A percentile compares a stretch with the other conserved stretches of the same genome.
Evolutionary conservation across 2,329 filamentous ascomycete genomes (phyloP).

Genomic region (Monilinia fructicola): DNA sequence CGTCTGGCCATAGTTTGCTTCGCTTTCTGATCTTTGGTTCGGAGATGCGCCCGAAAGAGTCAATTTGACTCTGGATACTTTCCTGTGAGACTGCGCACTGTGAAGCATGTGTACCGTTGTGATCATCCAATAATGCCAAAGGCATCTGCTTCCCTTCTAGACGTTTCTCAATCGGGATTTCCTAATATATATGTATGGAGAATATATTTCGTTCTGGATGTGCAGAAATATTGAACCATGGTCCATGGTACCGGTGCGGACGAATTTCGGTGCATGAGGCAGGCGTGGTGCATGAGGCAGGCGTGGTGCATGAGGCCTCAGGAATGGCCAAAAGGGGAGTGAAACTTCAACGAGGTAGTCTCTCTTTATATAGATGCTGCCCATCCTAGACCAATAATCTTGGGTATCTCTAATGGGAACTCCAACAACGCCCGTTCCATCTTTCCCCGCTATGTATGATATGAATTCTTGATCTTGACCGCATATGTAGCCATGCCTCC

Average conservation of each 20-base stretch:
- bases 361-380: background rate
- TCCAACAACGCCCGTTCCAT: background rate
- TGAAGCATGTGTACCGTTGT: background rate
- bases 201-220: background rate
- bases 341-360: background rate
- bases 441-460: background rate
- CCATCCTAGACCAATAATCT: background rate
- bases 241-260: background rate
- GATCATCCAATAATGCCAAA: background rate
- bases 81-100: conserved; percentile 14
- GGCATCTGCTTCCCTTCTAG: background rate
- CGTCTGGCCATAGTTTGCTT: conserved; percentile 7
- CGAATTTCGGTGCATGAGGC: background rate
- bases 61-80: conserved; percentile 5
- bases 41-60: conserved; percentile 1
- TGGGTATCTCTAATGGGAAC: background rate
- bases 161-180: background rate
- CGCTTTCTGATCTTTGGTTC: background rate
- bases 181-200: background rate
- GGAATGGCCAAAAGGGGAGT: background rate
- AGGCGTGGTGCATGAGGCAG: background rate
- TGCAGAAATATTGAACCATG: background rate
- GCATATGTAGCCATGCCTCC: background rate
- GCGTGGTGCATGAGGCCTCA: background rate
- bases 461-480: background rate